Conservation (phyloP, 1,284 basidiomycete species). For the Blastosporella zonata region DNA sequence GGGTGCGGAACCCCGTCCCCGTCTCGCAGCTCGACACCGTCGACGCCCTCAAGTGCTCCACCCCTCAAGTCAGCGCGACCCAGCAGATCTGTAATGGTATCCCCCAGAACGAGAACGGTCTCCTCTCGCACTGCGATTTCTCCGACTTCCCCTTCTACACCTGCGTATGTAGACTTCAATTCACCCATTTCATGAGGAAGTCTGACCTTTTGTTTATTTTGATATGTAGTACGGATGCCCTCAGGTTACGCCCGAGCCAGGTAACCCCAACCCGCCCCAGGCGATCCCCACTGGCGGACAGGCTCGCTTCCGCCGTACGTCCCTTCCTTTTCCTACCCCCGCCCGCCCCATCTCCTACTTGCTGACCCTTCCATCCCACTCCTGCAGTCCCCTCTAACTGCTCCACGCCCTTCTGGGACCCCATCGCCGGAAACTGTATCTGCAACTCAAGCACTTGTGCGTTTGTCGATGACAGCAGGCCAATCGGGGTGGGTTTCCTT, state of each 20-base stretch:
- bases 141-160: conserved; percentile 75
- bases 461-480: conserved; percentile 61
- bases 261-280: conserved; percentile 66
- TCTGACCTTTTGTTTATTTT: not conserved
- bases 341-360: not conserved
- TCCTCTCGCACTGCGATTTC: conserved; percentile 63
- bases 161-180: conserved; percentile 48
- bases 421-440: conserved; percentile 60
- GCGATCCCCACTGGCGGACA: conserved; percentile 39
- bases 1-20: conserved; percentile 71
- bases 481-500: conserved; percentile 57
- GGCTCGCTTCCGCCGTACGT: conserved; percentile 52
- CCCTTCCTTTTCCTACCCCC: conserved; percentile 3
- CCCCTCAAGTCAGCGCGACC: conserved; percentile 52
- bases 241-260: conserved; percentile 45
- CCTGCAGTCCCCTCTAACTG: conserved; percentile 65
- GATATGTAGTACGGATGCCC: conserved; percentile 71
- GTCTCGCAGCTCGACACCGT: conserved; percentile 55
- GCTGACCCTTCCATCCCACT: no score
- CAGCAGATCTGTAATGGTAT: conserved; percentile 74
- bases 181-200: not conserved
- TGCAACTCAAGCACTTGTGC: conserved; percentile 55
- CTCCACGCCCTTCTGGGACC: conserved; percentile 79
- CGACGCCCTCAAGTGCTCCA: conserved; percentile 57
- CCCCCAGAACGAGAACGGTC: conserved; percentile 57